phyloP scores from a whole-genome alignment of 2,329 filamentous ascomycete species.

The Aspergillus sojae region DNA sequence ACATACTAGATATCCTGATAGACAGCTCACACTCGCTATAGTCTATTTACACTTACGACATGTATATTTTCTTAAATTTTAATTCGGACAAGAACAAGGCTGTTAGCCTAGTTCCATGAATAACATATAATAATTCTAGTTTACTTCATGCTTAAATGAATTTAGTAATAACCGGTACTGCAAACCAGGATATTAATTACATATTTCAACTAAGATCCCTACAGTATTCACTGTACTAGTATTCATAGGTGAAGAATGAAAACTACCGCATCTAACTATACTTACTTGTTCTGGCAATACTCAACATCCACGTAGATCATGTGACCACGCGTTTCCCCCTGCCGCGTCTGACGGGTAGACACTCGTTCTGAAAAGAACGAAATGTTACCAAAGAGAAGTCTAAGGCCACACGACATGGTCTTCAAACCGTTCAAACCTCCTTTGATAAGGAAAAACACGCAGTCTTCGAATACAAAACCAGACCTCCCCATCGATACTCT shows the following conservation, averaged over 20 bases:
- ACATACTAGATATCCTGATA: neutral
- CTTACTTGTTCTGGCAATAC: neutral
- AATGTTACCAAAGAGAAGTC: neutral
- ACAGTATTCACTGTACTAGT: neutral
- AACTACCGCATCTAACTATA: too few species aligned
- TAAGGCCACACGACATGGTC: conserved; percentile 35
- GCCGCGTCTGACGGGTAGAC: conserved; percentile 16
- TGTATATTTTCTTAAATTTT: neutral
- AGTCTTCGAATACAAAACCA: neutral
- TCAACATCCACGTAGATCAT: conserved; percentile 9
- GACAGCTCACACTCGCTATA: neutral
- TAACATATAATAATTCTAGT: neutral
- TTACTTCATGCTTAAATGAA: neutral
- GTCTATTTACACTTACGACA: neutral
- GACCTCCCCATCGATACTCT: conserved; percentile 7
- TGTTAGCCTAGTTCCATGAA: neutral
- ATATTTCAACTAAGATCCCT: neutral
- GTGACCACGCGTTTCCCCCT: conserved; percentile 24
- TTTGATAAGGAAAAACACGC: conserved; percentile 39
- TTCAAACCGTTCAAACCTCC: conserved; percentile 52
- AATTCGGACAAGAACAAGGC: neutral
- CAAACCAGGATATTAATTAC: neutral
- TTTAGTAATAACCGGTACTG: neutral
- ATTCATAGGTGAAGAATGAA: too few species aligned
- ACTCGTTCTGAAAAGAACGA: conserved; percentile 6